Evolutionary conservation across 2,329 filamentous ascomycete genomes (phyloP), one percentile per base, ranked within the genome.

Genomic region (Pseudocercospora eumusae): DNA sequence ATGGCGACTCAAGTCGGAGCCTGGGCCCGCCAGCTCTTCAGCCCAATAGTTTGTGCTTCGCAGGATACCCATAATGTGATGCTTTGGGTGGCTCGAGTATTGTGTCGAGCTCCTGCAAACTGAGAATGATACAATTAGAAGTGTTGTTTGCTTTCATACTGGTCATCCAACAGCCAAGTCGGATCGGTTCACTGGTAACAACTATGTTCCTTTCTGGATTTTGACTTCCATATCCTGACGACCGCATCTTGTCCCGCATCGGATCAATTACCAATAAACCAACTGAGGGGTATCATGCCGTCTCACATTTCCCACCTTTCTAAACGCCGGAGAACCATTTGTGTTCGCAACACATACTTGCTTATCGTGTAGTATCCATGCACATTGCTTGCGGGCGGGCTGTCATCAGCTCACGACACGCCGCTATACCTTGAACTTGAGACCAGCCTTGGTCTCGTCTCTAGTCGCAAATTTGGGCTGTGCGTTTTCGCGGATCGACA

Each of bases 391-490:
- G 33, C 13, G 5, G 13, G 10, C 31, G 9, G 11, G 11, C 31
- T 31, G 28, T 9, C 7, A 8, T 31, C 28, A n/a, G n/a, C n/a
- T n/a, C 31, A 15, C 9, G 36, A 15, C 36, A 47, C 20, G 8
- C n/a, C 28, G 44, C 52, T 63, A 68, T 20, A 62, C 64, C 61
- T 66, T 68, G 44, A 65, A 68, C 36, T 63, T 69, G 23, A 69
- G 57, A 49, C 65, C 62, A 18, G 60, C 60, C 55, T 61, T 66
- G 20, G n/a, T 13, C 21, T 45, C 54, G 42, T 56, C 45, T 31
- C 50, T 9, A 25, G 53, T 27, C 18, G 54, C 60, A 9, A 36
- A 21, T 23, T 54, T 33, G 18, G 52, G 28, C 28, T 36, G 20
- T 61, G 59, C 13, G 62, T 68, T 62, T 47, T 61, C 56, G 44